Base-by-base conservation (phyloP, 208 protist genomes). In the Acanthamoeba triangularis region DNA sequence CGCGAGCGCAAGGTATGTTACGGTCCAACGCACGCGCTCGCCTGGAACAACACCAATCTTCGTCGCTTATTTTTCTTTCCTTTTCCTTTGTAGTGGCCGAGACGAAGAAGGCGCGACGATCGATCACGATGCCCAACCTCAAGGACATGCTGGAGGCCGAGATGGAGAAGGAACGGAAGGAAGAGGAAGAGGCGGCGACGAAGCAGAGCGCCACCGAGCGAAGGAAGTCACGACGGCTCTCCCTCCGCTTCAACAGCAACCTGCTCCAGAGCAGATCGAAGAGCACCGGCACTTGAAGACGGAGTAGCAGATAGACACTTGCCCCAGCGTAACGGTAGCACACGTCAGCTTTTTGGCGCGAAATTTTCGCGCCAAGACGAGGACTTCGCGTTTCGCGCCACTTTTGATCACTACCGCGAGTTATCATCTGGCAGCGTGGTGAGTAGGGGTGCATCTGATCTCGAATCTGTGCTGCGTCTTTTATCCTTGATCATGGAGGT, bases 131-230 rank as follows among this genome's bases (percentile, higher is more conserved):
- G 52, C 78, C 78, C 49, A 87, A 87, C 78, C 52, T 87, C 25
- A 87, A 87, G 78, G 78, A 87, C 78, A 87, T 87, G 78, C 49
- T 87, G 56, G 56, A 63, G 14, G 56, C 56, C 56, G 56, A 63
- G 67, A 30, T 74, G 30, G 67, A 74, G 67, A 41, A 30, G 16
- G 30, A 74, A 37, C 11, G 16, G 67, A 28, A 30, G 67, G 67
- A 35, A 5, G 63, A 69, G 67, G 67, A 74, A 18, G 67, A 44
- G 30, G 67, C 28, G 67, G 67, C 28, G 14, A 41, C 8, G 30
- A 33, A 33, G 20, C 7, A 16, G 67, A 74, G 67, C 33, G 13
- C 33, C 30, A 74, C 30, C 28, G 67, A 74, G 67, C 33, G 18
- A 18, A 23, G 67, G 1, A 74, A 41, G 67, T 74, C 67, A 30